Percentiles rank a stretch among this genome's conserved stretches.
These are phyloP conservation scores for Oenanthe javanica DNA, from an alignment of 140 eudicot species.

Conservation along the genomic window DNA sequence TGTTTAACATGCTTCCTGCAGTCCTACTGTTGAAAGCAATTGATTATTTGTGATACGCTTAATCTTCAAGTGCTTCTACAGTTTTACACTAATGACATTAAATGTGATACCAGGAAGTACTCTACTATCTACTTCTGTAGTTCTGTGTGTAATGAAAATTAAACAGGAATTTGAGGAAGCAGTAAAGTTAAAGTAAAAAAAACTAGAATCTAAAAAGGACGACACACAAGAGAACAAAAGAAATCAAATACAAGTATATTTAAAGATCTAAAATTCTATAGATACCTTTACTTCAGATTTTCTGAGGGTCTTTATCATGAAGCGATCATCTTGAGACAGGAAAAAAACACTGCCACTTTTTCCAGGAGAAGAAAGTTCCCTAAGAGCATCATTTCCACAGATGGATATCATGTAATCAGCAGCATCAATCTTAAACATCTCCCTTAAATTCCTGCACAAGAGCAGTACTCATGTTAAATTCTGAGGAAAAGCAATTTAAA, in stretches of 20 bases:
- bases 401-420: constrained; percentile 98
- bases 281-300: constrained; percentile 93
- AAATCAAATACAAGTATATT: not conserved
- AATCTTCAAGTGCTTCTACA: not conserved
- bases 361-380: constrained; percentile 98
- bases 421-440: constrained; percentile 89
- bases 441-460: constrained; percentile 66
- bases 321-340: constrained; percentile 92
- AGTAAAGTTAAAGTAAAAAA: not conserved
- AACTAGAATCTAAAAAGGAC: not conserved
- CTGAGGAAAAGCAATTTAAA: not conserved
- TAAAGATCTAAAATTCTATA: constrained; percentile 13
- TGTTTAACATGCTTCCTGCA: not conserved
- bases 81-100: not conserved
- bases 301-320: constrained; percentile 89
- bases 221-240: not conserved
- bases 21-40: not conserved
- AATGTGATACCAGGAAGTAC: not conserved
- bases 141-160: not conserved
- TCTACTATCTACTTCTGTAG: not conserved
- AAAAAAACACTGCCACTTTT: constrained; percentile 98
- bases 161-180: not conserved
- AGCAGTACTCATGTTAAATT: not conserved
- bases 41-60: not conserved
- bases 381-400: constrained; percentile 91